Evolutionary conservation across 2,329 filamentous ascomycete genomes (phyloP), one percentile per base, ranked within the genome.

Genomic region (Stagonosporopsis cucurbitacearum): DNA sequence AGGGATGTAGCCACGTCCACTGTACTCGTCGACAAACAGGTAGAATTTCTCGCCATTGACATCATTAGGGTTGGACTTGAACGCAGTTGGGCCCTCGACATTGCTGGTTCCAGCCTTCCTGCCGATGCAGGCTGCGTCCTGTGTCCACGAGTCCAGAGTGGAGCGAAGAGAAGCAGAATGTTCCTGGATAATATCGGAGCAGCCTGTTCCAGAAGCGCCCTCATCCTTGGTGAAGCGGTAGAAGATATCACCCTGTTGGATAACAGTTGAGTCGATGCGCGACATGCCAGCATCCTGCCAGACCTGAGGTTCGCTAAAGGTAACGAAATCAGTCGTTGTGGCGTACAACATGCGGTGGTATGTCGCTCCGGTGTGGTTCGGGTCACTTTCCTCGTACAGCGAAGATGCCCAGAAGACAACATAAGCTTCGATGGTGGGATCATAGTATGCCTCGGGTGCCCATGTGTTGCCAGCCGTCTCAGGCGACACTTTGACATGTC

Each of bases 141-240:
- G 70, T 0, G 72, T 77, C 82, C 82, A 84, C 0, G 72, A 73
- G 0, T 71, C 63, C 0, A 82, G 65, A 0, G 71, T 73, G 0
- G 77, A 77, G 3, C 77, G 76, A 3, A 84, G 66, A 1, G 69
- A 72, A 1, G 68, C 52, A 0, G 81, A 82, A 28, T 76, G 77
- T 59, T 84, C 82, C 55, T 84, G 77, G 19, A 85, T 84, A 22
- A 84, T 84, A 39, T 85, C 82, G 2, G 71, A 73, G 62, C 82
- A 85, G 1, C 82, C 82, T 0, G 81, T 83, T 1, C 69, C 73
- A 4, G 69, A 75, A 2, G 75, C 79, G 0, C 80, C 81, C 51
- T 84, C 82, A 37, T 84, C 82, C 54, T 85, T 84, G 17, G 81
- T 84, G 63, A 84, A 85, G 9, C 82, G 81, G 62, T 82, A 81